A percentile compares a stretch with the other conserved stretches of the same genome.
Evolutionary conservation across 805 yeast species (phyloP).

Genomic region (Starmerella stellata): DNA sequence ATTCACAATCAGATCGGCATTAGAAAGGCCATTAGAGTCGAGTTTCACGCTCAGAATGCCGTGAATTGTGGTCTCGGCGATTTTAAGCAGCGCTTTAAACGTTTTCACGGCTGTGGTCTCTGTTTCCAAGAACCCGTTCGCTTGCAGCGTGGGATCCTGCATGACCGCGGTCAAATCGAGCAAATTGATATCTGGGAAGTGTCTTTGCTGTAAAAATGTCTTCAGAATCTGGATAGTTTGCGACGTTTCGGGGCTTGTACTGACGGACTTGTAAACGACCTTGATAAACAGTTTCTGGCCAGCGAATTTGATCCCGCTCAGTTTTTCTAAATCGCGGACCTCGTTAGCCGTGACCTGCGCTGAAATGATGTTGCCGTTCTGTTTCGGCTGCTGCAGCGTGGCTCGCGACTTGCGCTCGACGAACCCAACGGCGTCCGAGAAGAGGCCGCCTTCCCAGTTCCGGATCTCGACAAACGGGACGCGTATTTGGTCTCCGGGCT

Average conservation of each 20-base stretch:
- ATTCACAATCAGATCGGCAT: conserved; percentile 40
- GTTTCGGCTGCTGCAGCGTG: conserved; percentile 33
- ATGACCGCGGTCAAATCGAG: conserved; percentile 50
- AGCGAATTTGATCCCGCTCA: conserved; percentile 69
- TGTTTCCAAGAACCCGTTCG: conserved; percentile 47
- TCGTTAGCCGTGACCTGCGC: conserved; percentile 44
- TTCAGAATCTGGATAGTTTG: conserved; percentile 45
- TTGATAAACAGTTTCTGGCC: conserved; percentile 46
- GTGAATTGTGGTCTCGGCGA: conserved; percentile 40
- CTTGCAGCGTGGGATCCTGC: conserved; percentile 41
- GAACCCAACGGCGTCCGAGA: conserved; percentile 50
- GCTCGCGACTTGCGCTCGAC: conserved; percentile 49
- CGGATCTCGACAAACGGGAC: conserved; percentile 34
- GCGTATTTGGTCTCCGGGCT: conserved; percentile 1
- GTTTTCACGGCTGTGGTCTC: conserved; percentile 54
- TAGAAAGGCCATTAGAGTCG: conserved; percentile 38
- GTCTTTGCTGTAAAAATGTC: conserved; percentile 45
- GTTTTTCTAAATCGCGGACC: conserved; percentile 39
- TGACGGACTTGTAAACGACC: conserved; percentile 16
- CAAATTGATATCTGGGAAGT: conserved; percentile 44
- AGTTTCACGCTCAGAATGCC: conserved; percentile 45
- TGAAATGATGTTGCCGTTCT: conserved; percentile 39
- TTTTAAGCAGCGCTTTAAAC: conserved; percentile 74
- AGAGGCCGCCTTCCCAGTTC: conserved; percentile 70
- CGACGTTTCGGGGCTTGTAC: conserved; percentile 7